A percentile compares a stretch with the other conserved stretches of the same genome.
phyloP scores from a whole-genome alignment of 73 alveolate genomes.

The Paramecium sonneborni region DNA sequence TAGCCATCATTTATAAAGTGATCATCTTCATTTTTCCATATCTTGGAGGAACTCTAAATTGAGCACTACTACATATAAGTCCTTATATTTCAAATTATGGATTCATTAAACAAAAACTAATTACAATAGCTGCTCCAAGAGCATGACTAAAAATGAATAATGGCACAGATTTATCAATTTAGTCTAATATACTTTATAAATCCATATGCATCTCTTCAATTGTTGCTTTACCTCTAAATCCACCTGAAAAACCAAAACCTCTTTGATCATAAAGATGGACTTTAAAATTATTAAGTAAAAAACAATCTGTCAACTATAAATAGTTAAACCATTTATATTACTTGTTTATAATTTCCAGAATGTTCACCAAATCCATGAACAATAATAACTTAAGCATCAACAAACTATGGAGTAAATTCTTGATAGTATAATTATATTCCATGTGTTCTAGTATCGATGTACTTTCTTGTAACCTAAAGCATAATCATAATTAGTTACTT shows the following conservation, averaged over 20 bases:
- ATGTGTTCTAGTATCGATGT: slow-evolving; percentile 24
- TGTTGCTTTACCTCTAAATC: not conserved
- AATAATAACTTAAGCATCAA: slow-evolving; percentile 1
- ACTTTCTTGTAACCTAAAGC: not conserved
- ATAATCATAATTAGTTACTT: not conserved
- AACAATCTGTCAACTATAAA: not conserved
- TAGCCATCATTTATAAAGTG: not conserved
- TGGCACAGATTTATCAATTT: slow-evolving; percentile 17
- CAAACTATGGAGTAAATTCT: not conserved
- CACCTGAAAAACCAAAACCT: slow-evolving; percentile 56
- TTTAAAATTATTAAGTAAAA: not conserved
- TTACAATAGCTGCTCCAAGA: slow-evolving; percentile 37
- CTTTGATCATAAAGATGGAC: slow-evolving; percentile 48
- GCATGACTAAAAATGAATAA: slow-evolving; percentile 41
- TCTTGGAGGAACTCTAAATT: slow-evolving; percentile 19
- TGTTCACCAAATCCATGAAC: slow-evolving; percentile 57
- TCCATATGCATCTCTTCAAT: slow-evolving; percentile 42
- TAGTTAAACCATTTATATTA: not conserved
- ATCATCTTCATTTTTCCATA: slow-evolving; percentile 44
- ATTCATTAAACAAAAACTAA: slow-evolving; percentile 37
- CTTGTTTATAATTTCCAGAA: slow-evolving; percentile 28
- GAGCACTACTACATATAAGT: slow-evolving; percentile 22
- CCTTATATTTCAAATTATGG: slow-evolving; percentile 27
- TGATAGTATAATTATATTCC: slow-evolving; percentile 38
- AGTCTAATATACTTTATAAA: not conserved